These are phyloP conservation scores for Magnolia officinalis DNA, from an alignment of 164 flowering plant species.

Conservation along the genomic window DNA sequence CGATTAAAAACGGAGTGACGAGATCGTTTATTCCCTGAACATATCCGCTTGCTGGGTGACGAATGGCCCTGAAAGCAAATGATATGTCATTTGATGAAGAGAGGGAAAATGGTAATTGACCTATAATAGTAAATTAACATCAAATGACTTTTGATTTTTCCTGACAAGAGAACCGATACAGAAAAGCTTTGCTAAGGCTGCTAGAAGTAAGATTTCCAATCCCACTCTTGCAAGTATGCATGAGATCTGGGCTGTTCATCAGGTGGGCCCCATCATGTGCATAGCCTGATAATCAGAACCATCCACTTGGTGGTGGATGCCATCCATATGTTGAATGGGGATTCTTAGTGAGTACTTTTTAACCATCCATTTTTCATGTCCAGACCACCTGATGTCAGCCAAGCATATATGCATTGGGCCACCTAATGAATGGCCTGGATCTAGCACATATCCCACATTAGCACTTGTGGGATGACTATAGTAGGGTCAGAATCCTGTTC, in stretches of 20 bases:
- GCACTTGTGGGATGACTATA: not conserved
- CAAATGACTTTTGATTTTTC: too few species aligned
- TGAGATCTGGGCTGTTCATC: not conserved
- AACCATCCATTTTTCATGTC: not conserved
- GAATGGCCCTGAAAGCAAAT: slow-evolving; percentile 73
- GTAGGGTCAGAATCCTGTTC: not conserved
- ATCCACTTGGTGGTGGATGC: not conserved
- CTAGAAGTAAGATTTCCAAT: not conserved
- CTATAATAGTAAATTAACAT: not conserved
- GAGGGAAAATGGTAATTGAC: not conserved
- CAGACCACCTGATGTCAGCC: not conserved
- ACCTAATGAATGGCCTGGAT: not conserved
- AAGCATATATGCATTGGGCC: not conserved
- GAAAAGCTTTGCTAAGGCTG: not conserved
- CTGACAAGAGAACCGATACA: not conserved
- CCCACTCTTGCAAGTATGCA: not conserved
- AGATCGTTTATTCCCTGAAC: slow-evolving; percentile 99
- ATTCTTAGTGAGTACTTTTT: too few species aligned
- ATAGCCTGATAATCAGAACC: not conserved
- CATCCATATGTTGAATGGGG: not conserved
- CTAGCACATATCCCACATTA: not conserved
- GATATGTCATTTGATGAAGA: not conserved
- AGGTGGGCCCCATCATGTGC: not conserved
- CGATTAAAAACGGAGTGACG: slow-evolving; percentile 87
- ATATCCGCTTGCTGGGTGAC: slow-evolving; percentile 99